Base-by-base conservation (phyloP, 2,329 filamentous ascomycete species). In the Ceratocystis destructans region DNA sequence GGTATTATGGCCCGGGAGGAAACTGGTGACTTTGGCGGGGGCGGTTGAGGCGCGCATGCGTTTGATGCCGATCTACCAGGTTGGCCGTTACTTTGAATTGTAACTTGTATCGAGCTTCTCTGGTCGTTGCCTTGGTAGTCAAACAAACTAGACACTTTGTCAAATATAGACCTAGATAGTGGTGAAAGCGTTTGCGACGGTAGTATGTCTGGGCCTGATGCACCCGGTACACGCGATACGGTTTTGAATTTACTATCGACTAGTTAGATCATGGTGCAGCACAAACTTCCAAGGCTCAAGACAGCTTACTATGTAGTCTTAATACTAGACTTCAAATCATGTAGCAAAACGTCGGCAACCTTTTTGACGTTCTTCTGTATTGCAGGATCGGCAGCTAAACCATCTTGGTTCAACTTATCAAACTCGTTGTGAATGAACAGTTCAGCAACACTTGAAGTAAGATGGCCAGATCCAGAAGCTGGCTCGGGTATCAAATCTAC, bases 341-440 rank as follows among this genome's bases (percentile, higher is more conserved):
- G 84, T 67, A 89, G 83, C 37, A 96, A 79, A 73, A 93, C 86
- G 71, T 87, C 82, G 59, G 92, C 79, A 10, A 86, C 87, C 70
- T 87, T 84, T 70, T 89, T 86, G 61, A 92, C 78, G 69, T 84
- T 83, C 72, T 83, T 82, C 22, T 88, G 86, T 37, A 80, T 80
- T 55, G 82, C 80, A 61, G 80, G 77, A 28, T 83, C 76, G 69
- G 78, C 81, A 50, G 79, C 48, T 31, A 61, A 76, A 68, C 87
- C 85, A 73, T 93, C 89, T 69, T 80, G 79, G 72, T 94, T 91
- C 61, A 96, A 77, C 59, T 81, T 82, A 70, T 87, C 84, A 70
- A 92, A 80, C 70, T 83, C 78, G 70, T 80, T 72, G 69, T 78
- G 74, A 57, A 77, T 76, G 72, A 87, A 78, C 70, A 82, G 71